phyloP scores from a whole-genome alignment of 306 rosid genomes.

The Gastrolobium villosum region DNA sequence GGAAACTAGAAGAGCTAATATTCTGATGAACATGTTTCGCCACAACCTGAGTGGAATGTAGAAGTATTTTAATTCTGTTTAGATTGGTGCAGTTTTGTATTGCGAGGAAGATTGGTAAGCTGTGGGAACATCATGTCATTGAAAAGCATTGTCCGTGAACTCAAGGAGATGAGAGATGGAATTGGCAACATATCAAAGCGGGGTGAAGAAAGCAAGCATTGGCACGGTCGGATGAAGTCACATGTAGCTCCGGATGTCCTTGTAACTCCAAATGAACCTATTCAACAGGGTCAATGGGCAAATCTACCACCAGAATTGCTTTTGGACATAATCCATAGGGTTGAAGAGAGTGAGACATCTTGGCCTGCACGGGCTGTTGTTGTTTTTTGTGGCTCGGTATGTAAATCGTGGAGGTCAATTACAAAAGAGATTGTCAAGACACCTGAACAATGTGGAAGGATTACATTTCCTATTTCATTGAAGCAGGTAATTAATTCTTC shows the following conservation, averaged over 20 bases:
- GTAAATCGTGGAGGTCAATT: slow-evolving; percentile 78
- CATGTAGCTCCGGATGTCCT: slow-evolving; percentile 73
- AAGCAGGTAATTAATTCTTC: slow-evolving; percentile 64
- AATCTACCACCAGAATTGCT: slow-evolving; percentile 82
- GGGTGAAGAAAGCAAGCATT: slow-evolving; percentile 62
- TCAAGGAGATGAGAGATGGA: slow-evolving; percentile 69
- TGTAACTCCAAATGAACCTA: slow-evolving; percentile 40
- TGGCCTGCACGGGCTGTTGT: slow-evolving; percentile 77
- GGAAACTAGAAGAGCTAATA: background rate
- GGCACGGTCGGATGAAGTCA: slow-evolving; percentile 65
- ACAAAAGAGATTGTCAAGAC: slow-evolving; percentile 68
- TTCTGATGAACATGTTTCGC: background rate
- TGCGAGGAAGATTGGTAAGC: slow-evolving; percentile 49
- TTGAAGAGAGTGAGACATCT: slow-evolving; percentile 72
- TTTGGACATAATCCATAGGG: slow-evolving; percentile 72
- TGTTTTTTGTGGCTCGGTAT: slow-evolving; percentile 78
- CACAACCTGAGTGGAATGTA: background rate
- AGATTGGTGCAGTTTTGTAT: slow-evolving; percentile 43
- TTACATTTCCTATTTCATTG: slow-evolving; percentile 87
- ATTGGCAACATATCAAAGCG: slow-evolving; percentile 67
- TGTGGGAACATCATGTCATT: slow-evolving; percentile 67
- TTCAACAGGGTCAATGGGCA: slow-evolving; percentile 74
- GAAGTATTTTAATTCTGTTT: slow-evolving; percentile 11
- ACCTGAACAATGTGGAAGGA: slow-evolving; percentile 86
- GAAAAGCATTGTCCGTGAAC: slow-evolving; percentile 69